Conservation (phyloP, 2,329 filamentous ascomycete genomes). For the Botrytis cinerea region DNA sequence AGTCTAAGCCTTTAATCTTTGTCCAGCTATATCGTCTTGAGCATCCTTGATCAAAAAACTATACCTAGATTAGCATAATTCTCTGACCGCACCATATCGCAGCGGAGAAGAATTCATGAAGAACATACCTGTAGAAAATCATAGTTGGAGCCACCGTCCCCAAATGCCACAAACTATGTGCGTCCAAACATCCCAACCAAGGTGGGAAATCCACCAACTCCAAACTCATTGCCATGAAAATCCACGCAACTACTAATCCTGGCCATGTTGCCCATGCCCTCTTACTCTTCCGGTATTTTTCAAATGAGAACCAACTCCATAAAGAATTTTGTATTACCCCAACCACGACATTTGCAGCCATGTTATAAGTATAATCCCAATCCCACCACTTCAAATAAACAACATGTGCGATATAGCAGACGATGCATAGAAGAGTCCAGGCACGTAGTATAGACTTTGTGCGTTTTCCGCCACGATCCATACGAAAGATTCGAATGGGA, state of each 20-base stretch:
- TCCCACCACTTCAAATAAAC: conserved; percentile 79
- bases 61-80: conserved; percentile 25
- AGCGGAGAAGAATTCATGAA: too few relatives aligned
- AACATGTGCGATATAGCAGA: conserved; percentile 75
- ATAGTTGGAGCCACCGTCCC: conserved; percentile 86
- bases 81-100: not conserved
- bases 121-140: conserved; percentile 90
- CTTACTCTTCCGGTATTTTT: conserved; percentile 69
- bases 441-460: conserved; percentile 55
- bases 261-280: conserved; percentile 86
- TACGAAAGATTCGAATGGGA: conserved; percentile 76
- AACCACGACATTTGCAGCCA: conserved; percentile 86
- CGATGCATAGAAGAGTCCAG: conserved; percentile 75
- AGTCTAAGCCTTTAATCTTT: conserved; percentile 67
- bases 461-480: conserved; percentile 60
- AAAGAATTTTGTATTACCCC: conserved; percentile 79
- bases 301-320: conserved; percentile 83
- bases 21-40: conserved; percentile 74
- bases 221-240: conserved; percentile 91
- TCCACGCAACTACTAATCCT: conserved; percentile 86
- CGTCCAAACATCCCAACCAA: conserved; percentile 78
- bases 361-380: conserved; percentile 98
- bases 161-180: conserved; percentile 93
- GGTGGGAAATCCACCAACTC: conserved; percentile 95
- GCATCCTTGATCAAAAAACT: conserved; percentile 89